Evolutionary conservation across 1,284 basidiomycete genomes (phyloP), one percentile per base, ranked within the genome.

Genomic region (Moesziomyces aphidis): DNA sequence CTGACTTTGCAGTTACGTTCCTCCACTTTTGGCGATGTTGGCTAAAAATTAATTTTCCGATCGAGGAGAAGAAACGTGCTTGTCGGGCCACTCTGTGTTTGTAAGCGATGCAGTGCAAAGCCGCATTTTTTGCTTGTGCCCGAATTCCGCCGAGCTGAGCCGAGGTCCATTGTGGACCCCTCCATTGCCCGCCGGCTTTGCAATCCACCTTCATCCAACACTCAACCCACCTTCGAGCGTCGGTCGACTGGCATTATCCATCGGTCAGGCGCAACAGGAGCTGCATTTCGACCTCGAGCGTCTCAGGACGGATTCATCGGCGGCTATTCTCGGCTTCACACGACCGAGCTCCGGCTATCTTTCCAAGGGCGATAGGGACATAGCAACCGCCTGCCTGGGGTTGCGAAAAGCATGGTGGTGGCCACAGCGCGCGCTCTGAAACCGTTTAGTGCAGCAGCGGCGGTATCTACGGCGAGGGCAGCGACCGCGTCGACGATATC

Each of bases 381-480:
- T 13, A 11, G 31, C 31, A 34, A 34, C 31, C 31, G 11, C 39
- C 39, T 42, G 4, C 15, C 6, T 7, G 11, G 39, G 17, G 39
- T 36, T 28, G 22, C 3, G n/a, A 15, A 15, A 39, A 42, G 10
- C 28, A 70, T 70, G 67, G 67, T 70, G 46, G 47, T 34, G 50
- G 36, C 61, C 28, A 70, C 67, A 45, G 56, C 57, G 23, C 49
- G 61, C 11, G 45, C 55, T 5, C 36, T 48, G 5, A 70, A 70
- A 43, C 67, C 67, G n/a, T 61, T 63, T n/a, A 44, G 56, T 9
- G 61, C 66, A 19, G 66, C 66, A 17, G 46, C 59, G 4, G n/a
- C 34, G 5, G 55, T 56, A 11, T 28, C 60, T 5, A 21, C 28
- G 8, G 21, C 49, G 24, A 43, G 53, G 10, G 49, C 34, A 9